Conservation (phyloP, 805 yeast species). For the Candida takata region DNA sequence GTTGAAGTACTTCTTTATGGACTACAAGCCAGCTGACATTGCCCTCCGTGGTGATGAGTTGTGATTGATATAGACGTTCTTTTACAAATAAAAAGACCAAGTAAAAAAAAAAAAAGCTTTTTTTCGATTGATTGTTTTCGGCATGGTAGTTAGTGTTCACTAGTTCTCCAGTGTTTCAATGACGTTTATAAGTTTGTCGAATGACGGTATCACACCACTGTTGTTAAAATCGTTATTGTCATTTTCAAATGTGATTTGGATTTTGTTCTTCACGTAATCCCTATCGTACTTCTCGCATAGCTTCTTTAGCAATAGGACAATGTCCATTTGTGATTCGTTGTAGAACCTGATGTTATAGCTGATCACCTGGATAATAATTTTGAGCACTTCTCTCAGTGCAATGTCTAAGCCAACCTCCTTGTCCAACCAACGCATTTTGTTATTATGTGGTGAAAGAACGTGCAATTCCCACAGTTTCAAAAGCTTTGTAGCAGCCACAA, state of each 20-base stretch:
- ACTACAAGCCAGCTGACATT: conserved; percentile 87
- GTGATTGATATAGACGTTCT: neutral
- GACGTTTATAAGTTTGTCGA: conserved; percentile 17
- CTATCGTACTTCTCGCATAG: conserved; percentile 30
- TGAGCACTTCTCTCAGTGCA: conserved; percentile 32
- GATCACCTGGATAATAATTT: conserved; percentile 39
- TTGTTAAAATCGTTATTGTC: conserved; percentile 21
- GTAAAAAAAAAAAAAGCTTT: too few relatives aligned
- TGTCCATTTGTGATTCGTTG: conserved; percentile 41
- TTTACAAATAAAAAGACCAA: too few relatives aligned
- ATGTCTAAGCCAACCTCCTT: conserved; percentile 12
- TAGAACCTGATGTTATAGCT: conserved; percentile 66
- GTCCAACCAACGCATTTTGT: conserved; percentile 8
- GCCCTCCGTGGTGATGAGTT: conserved; percentile 36
- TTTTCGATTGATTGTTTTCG: too few relatives aligned
- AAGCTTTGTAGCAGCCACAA: conserved; percentile 46
- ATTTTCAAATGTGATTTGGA: conserved; percentile 22
- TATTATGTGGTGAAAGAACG: conserved; percentile 14
- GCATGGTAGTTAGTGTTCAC: too few relatives aligned
- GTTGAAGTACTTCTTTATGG: conserved; percentile 84
- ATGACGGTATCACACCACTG: conserved; percentile 23
- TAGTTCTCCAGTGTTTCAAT: neutral
- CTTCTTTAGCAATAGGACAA: conserved; percentile 37
- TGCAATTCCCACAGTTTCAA: conserved; percentile 33
- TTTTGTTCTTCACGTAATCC: conserved; percentile 25